phyloP scores from a whole-genome alignment of 2,329 filamentous ascomycete species.

The Paecilomyces fulvus region DNA sequence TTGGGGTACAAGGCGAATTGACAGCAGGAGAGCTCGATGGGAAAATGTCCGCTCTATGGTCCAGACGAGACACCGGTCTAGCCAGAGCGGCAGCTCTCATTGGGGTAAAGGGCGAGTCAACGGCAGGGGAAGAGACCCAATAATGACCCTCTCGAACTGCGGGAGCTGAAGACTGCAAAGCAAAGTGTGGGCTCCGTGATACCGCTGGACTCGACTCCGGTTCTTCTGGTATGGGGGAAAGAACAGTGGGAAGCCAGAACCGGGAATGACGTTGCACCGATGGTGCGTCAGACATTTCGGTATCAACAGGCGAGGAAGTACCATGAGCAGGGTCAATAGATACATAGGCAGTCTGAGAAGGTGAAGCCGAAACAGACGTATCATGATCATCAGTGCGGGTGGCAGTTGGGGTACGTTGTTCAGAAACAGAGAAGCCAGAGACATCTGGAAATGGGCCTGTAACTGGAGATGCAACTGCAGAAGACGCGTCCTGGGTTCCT shows the following conservation, averaged over 20 bases:
- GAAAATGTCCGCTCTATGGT: not conserved
- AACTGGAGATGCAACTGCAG: not conserved
- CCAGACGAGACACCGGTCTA: not conserved
- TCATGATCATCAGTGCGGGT: not conserved
- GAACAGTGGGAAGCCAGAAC: conserved; percentile 1
- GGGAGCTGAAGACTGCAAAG: not conserved
- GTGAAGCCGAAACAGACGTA: not conserved
- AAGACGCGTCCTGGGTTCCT: not conserved
- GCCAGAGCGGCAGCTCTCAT: not conserved
- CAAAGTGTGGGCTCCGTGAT: not conserved
- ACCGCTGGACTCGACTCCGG: conserved; percentile 2
- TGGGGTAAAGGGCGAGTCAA: not conserved
- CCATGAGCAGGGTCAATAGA: not conserved
- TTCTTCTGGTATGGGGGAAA: conserved; percentile 12
- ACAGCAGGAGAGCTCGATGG: not conserved
- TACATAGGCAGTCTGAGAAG: not conserved
- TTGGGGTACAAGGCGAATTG: not conserved
- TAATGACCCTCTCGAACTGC: not conserved
- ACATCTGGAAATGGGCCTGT: not conserved
- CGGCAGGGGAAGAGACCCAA: not conserved
- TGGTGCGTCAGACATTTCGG: conserved; percentile 5
- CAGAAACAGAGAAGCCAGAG: not conserved
- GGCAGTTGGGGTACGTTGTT: not conserved
- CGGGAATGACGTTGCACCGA: not conserved
- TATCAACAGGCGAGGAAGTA: conserved; percentile 3